Base-by-base conservation (phyloP, 1,139 yeast species). In the Saccharomyces pastorianus region DNA sequence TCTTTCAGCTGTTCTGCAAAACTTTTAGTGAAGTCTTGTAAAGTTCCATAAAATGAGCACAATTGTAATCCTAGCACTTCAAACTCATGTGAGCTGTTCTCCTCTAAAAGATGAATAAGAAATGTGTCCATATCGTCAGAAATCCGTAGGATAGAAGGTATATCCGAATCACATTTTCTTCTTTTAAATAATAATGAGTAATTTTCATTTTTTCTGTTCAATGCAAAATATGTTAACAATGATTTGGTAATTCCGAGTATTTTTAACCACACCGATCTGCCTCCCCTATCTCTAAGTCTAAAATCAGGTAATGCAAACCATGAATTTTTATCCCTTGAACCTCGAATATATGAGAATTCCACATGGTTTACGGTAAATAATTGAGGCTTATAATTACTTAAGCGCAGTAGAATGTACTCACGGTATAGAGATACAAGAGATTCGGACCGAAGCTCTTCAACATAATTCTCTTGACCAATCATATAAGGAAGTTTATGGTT, bases 231-330 rank as follows among this genome's bases (percentile, higher is more conserved):
- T 2, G 59, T 44, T 3, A 44, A 11, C 25, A 66, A 46, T 9
- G 66, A 49, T 48, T 56, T 60, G 1, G 63, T 48, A 1, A 63
- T 32, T 2, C 62, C 53, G 17, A 55, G 48, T 11, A 61, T 17
- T 9, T 56, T 54, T 7, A 64, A 23, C 69, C 69, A 66, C n/a
- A 54, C 53, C 4, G 48, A 28, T 1, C 50, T 17, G n/a, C 51
- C 55, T 2, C 49, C 46, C 5, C 44, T 17, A 13, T 55, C 56
- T 23, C 50, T 52, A 13, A 64, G 48, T 50, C 54, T 59, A 20
- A 63, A 60, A 46, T 63, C 66, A 1, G 46, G 41, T 13, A 62
- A 56, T 26, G 57, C 55, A 46, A 60, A 55, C 61, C 63, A 62
- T 20, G 49, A 47, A 3, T 46, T 38, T 31, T 28, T 46, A 8